Base-by-base conservation (phyloP, 2,329 filamentous ascomycete genomes). In the Pseudopyrenochaeta lycopersici region DNA sequence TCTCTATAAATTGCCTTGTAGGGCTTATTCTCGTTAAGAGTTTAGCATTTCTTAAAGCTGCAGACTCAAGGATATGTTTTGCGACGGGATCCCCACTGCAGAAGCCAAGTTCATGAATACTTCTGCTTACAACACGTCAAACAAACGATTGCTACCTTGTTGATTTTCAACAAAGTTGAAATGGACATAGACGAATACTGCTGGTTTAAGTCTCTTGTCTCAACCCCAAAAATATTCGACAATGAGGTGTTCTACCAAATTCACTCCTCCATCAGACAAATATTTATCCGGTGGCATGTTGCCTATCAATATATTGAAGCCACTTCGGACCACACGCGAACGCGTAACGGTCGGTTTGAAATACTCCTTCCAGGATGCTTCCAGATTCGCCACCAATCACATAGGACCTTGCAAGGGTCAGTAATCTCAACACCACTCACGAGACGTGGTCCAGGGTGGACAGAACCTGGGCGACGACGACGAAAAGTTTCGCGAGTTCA, bases 401-500 rank as follows among this genome's bases (percentile, higher is more conserved):
- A 44, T 15, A 21, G 20, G 29, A 27, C 15, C 7, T 15, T 27
- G 31, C 35, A 39, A 18, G 41, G 50, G 10, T 20, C 29, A 18
- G 31, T 42, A 57, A 60, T 57, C 27, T 57, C 31, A 46, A 54
- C 49, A 44, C 27, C 36, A 47, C 39, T 41, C 29, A 27, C 21
- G 44, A 32, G 20, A 36, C 33, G 39, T 54, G 38, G 42, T 39
- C 30, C 31, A 29, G 30, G 46, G 36, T 35, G 15, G 35, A 42
- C 15, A 31, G 29, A 41, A 41, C 52, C 53, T 14, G 49, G 56
- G 30, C n/a, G 18, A 12, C n/a, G 32, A 36, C 46, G 38, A 52
- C 42, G 23, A 52, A 48, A 58, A 52, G 52, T 48, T 52, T 56
- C 47, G 27, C 15, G 11, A 11, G 10, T 49, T 47, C 44, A 52